Evolutionary conservation across 257 asterid species (phyloP).

Genomic region (Scutellaria minor): DNA sequence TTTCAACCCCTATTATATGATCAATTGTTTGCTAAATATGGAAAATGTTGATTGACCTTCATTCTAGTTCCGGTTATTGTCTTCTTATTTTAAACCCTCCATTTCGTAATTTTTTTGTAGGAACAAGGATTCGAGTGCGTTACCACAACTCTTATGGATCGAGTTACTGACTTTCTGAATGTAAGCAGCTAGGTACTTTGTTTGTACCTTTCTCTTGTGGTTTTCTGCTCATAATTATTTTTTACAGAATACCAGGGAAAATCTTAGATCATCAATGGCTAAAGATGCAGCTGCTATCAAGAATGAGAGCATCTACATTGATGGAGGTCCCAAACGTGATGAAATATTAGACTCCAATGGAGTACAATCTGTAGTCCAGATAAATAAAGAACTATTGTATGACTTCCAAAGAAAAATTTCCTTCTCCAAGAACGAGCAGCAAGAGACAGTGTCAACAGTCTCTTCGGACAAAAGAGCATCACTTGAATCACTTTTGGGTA

Average conservation of each 20-base stretch:
- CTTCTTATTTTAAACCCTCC: slow-evolving; percentile 24
- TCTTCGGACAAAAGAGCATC: slow-evolving; percentile 46
- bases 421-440: slow-evolving; percentile 63
- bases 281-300: slow-evolving; percentile 81
- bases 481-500: slow-evolving; percentile 61
- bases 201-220: slow-evolving; percentile 18
- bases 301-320: slow-evolving; percentile 59
- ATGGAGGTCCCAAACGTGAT: slow-evolving; percentile 39
- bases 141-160: slow-evolving; percentile 81
- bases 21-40: not conserved
- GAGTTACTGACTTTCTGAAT: slow-evolving; percentile 73
- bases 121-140: slow-evolving; percentile 85
- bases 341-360: slow-evolving; percentile 43
- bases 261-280: slow-evolving; percentile 88
- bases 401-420: slow-evolving; percentile 89
- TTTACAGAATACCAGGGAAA: slow-evolving; percentile 74
- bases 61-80: slow-evolving; percentile 11
- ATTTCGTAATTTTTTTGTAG: slow-evolving; percentile 43
- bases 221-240: slow-evolving; percentile 41
- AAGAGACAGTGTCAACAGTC: slow-evolving; percentile 42
- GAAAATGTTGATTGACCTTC: slow-evolving; percentile 15
- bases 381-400: slow-evolving; percentile 44
- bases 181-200: slow-evolving; percentile 51
- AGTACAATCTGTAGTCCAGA: slow-evolving; percentile 38
- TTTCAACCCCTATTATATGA: not conserved